Evolutionary conservation across 768 basidiomycete species (phyloP), one percentile per base, ranked within the genome.

Genomic region (Calocybe indica): DNA sequence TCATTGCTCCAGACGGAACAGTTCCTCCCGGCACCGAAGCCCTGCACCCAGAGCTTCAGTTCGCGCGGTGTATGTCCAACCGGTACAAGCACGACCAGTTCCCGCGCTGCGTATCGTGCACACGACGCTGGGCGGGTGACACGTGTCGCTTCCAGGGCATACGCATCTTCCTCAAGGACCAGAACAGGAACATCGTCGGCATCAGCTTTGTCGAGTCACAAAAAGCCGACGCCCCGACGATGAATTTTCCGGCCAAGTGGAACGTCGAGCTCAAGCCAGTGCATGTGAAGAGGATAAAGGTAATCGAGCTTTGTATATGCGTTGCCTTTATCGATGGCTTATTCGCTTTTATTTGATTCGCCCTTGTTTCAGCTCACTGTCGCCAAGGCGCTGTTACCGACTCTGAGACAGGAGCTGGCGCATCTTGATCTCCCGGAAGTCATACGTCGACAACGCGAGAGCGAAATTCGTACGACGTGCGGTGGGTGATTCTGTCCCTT

Each of bases 121-220:
- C 84, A 32, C 82, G 88, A 37, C 83, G 88, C 15, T 90, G 88
- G 88, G 87, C 87, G 1, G 88, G 88, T 36, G 88, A 91, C 60
- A 89, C 87, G 2, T 91, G 88, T 59, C 82, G 88, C 22, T 91
- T 91, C 65, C 88, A 90, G 61, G 80, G 81, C n/a, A 85, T 91
- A 53, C 79, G 88, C 13, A 86, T 80, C 59, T 84, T 91, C 64
- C 69, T 86, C 56, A 81, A 84, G 52, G 80, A 87, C 50, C 52
- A 63, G 36, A 69, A 80, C 36, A 65, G 74, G 51, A 74, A 75
- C 37, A 76, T 88, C 40, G 72, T 79, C 39, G 84, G 80, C 14
- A 76, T 87, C 45, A 80, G 81, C 54, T 91, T 89, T 55, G 76
- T 80, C 32, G 83, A 85, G 64, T 75, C 72, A 51, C 76, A 78